Base-by-base conservation (phyloP, 2,329 filamentous ascomycete genomes). In the Ophiostoma tasmaniense region DNA sequence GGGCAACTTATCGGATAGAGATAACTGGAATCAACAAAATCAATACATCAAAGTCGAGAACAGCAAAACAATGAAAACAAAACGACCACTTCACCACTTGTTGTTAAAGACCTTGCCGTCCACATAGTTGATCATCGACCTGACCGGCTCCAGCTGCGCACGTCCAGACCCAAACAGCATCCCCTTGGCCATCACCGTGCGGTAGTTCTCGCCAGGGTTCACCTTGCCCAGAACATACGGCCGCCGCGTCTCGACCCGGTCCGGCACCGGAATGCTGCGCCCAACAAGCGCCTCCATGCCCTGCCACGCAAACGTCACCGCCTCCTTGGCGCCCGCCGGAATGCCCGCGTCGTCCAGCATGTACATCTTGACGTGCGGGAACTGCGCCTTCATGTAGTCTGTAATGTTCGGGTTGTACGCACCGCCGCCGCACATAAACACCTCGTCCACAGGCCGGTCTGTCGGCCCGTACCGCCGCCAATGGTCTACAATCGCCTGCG, bases 391-490 rank as follows among this genome's bases (percentile, higher is more conserved):
- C 71, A 88, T 81, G 73, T 81, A 85, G 7, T 80, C 75, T 8
- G 73, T 79, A 72, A 88, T 87, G 72, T 86, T 87, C 1, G 83
- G 82, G 73, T 88, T 87, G 70, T 81, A 80, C 0, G 85, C 84
- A 22, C 84, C 84, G 5, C 83, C 84, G 13, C 86, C 85, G 74
- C 85, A 87, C 81, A 88, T 84, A 78, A 84, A 88, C 50, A 88
- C 80, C 76, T 88, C 85, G 59, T 75, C 77, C 13, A 78, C 73
- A 4, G 75, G 74, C 11, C 75, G 75, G 66, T 79, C 76, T 28
- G 80, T 72, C 5, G 82, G 81, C 64, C 81, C 80, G 70, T 85
- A 85, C 39, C 82, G 80, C 10, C 76, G 75, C 74, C 79, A 81
- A 71, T 81, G 79, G 45, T 79, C 75, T 20, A 87, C 81, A 39